Evolutionary conservation across 2,329 filamentous ascomycete genomes (phyloP).

Genomic region (Incumbomyces lentus): DNA sequence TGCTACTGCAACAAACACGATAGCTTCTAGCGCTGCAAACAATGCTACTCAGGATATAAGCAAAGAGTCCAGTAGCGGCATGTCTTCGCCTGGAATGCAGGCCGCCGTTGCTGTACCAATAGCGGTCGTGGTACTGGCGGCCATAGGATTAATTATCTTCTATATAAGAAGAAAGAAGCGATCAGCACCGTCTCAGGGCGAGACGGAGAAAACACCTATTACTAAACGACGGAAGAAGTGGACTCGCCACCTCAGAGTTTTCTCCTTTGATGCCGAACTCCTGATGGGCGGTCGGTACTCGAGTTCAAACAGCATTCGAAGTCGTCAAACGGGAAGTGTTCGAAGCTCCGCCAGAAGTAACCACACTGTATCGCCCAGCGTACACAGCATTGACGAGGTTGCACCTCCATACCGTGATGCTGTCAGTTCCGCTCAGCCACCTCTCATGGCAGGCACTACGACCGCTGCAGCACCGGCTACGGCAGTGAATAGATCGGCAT

Average conservation of each 20-base stretch:
- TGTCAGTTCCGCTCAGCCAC: slow-evolving; percentile 8
- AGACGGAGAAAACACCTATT: slow-evolving; percentile 8
- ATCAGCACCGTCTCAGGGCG: slow-evolving; percentile 5
- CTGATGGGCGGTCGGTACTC: slow-evolving; percentile 21
- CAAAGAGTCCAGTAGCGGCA: slow-evolving; percentile 14
- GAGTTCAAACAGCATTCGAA: slow-evolving; percentile 20
- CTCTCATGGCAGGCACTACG: neutral
- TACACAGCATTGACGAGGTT: slow-evolving; percentile 19
- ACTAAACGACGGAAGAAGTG: slow-evolving; percentile 15
- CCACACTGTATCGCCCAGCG: slow-evolving; percentile 13
- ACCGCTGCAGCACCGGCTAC: slow-evolving; percentile 6
- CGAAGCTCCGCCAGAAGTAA: slow-evolving; percentile 10
- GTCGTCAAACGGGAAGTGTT: slow-evolving; percentile 16
- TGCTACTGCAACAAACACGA: neutral
- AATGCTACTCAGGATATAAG: slow-evolving; percentile 5
- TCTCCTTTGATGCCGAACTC: slow-evolving; percentile 20
- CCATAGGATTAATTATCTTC: slow-evolving; percentile 14
- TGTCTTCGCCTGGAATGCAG: slow-evolving; percentile 17
- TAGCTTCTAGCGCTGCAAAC: slow-evolving; percentile 3
- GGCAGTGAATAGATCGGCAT: slow-evolving; percentile 15
- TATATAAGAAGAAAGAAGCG: slow-evolving; percentile 14
- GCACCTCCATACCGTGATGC: slow-evolving; percentile 21
- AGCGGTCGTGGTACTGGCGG: slow-evolving; percentile 14
- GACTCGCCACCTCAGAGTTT: slow-evolving; percentile 19
- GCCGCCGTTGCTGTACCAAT: slow-evolving; percentile 20